Percentiles rank a stretch among this genome's conserved stretches.
Conservation (phyloP, 176 grass and related monocot genomes). For the maize (Zea mays) region DNA sequence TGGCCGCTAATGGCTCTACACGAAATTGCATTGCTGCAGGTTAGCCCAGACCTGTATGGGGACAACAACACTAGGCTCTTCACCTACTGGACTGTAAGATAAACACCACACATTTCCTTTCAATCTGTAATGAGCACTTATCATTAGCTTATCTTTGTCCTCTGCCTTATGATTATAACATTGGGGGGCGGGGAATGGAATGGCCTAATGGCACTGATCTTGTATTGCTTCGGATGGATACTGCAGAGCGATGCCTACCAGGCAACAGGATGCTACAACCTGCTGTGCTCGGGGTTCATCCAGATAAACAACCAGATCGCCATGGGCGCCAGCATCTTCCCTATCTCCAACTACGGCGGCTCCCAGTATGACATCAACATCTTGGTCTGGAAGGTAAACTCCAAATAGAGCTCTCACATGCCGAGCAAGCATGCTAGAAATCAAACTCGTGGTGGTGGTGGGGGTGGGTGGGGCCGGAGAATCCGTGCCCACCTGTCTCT, state of each 20-base stretch:
- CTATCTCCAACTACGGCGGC: constrained; percentile 69
- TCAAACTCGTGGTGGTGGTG: no score
- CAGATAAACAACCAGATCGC: constrained; percentile 90
- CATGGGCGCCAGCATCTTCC: constrained; percentile 87
- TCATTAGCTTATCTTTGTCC: constrained; percentile 31
- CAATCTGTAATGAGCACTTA: constrained; percentile 13
- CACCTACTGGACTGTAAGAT: constrained; percentile 91
- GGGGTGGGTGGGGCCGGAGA: constrained; percentile 33
- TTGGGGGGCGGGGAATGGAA: no score
- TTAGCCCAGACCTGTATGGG: constrained; percentile 84
- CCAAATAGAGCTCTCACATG: constrained; percentile 64
- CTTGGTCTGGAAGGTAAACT: constrained; percentile 90
- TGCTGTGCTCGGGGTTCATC: constrained; percentile 86
- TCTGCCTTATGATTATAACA: neutral
- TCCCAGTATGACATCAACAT: constrained; percentile 89
- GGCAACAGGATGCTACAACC: constrained; percentile 92
- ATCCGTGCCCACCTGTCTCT: constrained; percentile 64
- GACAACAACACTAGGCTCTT: constrained; percentile 88
- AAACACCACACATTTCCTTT: constrained; percentile 35
- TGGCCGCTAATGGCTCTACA: constrained; percentile 23
- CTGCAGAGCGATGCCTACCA: constrained; percentile 89
- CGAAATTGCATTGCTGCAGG: constrained; percentile 68
- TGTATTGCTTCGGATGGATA: constrained; percentile 44
- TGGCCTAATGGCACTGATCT: constrained; percentile 24
- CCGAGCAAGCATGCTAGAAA: constrained; percentile 4